Evolutionary conservation across 805 yeast genomes (phyloP), one percentile per base, ranked within the genome.

Genomic region (Teunomyces lycoperdinae): DNA sequence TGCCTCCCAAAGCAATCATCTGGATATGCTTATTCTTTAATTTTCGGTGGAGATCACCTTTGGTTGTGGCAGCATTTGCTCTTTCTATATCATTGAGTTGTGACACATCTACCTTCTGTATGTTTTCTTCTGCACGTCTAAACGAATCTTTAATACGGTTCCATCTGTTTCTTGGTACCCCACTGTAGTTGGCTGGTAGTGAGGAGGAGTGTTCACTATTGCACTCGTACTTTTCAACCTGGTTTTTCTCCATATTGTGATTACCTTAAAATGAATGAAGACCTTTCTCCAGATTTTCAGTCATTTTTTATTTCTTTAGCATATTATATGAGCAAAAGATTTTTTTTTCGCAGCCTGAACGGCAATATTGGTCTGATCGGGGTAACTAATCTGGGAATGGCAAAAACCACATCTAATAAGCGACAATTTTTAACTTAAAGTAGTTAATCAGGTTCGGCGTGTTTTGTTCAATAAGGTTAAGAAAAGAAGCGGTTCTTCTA

Each of bases 41-140:
- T 42, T 59, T 56, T 9, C 62, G 52, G 41, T 61, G 56, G 30
- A 60, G 51, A 24, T 62, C 63, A 3, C 62, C 58, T 41, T 56
- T 54, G 34, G 63, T 48, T 16, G 70, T 63, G 31, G 66, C 70
- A 4, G 57, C 51, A 44, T 70, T 68, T 16, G 73, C 74, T 35
- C 53, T 58, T 48, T 70, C 74, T 5, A 68, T 58, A 35, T 70
- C 76, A 24, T 53, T 46, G 47, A 17, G 38, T 35, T 17, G 40
- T 5, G 14, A 11, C 3, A 38, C n/a, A 11, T 14, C 39, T 20
- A n/a, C 8, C 9, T 7, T 38, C 10, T 24, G 17, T 20, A 24
- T 35, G 14, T 34, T 24, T 17, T 36, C 50, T 16, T 62, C 62
- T 2, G 65, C 66, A 16, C 64, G 57, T 45, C 60, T 58, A 55